These are phyloP conservation scores for Malus fusca DNA, from an alignment of 306 rosid genomes.

Conservation along the genomic window DNA sequence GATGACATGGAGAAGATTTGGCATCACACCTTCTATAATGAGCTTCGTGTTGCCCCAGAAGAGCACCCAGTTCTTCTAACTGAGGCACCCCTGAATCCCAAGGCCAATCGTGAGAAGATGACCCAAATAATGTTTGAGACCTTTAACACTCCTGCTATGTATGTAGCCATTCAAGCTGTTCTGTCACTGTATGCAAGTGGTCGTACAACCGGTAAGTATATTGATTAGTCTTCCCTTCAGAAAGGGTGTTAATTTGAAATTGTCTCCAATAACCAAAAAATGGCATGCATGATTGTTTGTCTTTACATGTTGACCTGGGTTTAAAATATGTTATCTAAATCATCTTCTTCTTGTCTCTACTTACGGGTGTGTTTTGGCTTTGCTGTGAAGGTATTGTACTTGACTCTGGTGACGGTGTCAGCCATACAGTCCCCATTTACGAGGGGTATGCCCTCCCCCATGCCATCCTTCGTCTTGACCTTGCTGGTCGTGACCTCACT, in stretches of 20 bases:
- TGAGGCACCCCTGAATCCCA: constrained; percentile 97
- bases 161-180: constrained; percentile 99
- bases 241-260: constrained; percentile 8
- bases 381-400: constrained; percentile 73
- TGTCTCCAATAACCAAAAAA: not conserved
- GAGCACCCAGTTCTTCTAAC: constrained; percentile 98
- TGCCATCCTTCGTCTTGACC: constrained; percentile 97
- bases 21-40: constrained; percentile 98
- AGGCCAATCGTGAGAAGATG: constrained; percentile 99
- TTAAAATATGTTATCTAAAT: not conserved
- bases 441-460: constrained; percentile 99
- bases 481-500: constrained; percentile 97
- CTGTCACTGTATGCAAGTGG: constrained; percentile 98
- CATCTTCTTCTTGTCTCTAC: not conserved
- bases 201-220: constrained; percentile 86
- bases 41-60: constrained; percentile 99
- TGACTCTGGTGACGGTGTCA: constrained; percentile 99
- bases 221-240: constrained; percentile 2
- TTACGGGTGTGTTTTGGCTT: constrained; percentile 11
- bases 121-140: constrained; percentile 99
- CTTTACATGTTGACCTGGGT: not conserved
- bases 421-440: constrained; percentile 94
- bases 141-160: constrained; percentile 96
- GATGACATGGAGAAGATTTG: constrained; percentile 99
- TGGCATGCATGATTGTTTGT: not conserved